Base-by-base conservation (phyloP, 176 grass and related monocot species). In the Carex littledalei region DNA sequence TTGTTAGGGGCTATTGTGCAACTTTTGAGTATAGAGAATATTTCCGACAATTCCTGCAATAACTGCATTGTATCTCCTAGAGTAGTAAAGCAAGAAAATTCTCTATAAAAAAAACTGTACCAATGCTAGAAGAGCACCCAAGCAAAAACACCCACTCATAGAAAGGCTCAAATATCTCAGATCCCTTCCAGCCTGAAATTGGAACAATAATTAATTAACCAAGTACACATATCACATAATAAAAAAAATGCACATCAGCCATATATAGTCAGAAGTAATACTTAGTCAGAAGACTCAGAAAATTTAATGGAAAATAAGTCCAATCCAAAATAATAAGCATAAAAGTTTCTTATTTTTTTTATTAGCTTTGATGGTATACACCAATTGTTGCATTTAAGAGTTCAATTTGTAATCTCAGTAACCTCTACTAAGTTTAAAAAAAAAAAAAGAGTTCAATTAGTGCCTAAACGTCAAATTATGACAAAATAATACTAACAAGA, bases 91-190 rank as follows among this genome's bases (percentile, higher is more conserved):
- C 12, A 41, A 35, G 64, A 39, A 81, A 92, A 9, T 20, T 50
- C 3, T 18, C 13, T 35, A 84, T 34, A n/a, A 76, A 82, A 39
- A 87, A 1, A 63, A 14, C 0, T 88, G 59, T 95, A 98, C 95
- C 92, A 87, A 56, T 69, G 93, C 74, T 45, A 90, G 59, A 95
- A 98, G 31, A 75, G 91, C 86, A 81, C 93, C 86, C 14, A 90
- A 1, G 49, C 82, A 72, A 91, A 98, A 94, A 81, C 95, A 95
- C 63, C 34, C 89, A 84, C 83, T 87, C 95, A 95, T 98, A 66
- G 95, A 98, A 84, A 93, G 85, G 86, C 95, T 98, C 73, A 98
- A 80, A 87, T 88, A 98, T 76, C 81, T 93, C 52, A 98, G 90
- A 87, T 98, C 95, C 67, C 95, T 95, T 85, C 95, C 95, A 60